Evolutionary conservation across 306 rosid species (phyloP).

Genomic region (Medicago truncatula): DNA sequence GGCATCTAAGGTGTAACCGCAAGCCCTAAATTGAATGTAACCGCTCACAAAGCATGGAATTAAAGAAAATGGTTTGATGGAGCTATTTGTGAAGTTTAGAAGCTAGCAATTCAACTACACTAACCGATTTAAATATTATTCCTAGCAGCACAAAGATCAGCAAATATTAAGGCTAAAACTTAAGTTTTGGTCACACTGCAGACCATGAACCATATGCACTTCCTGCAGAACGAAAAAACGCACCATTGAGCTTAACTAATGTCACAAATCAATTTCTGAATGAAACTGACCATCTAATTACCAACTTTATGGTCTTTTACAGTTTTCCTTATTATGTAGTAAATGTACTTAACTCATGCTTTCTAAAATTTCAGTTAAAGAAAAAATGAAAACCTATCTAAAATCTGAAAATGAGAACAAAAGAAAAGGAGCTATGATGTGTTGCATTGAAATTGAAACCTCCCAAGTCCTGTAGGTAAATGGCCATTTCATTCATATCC

Average conservation of each 20-base stretch:
- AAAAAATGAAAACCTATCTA: conserved; percentile 1
- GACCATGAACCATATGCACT: neutral
- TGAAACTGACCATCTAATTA: conserved; percentile 2
- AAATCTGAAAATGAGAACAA: neutral
- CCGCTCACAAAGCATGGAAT: neutral
- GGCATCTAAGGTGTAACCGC: conserved; percentile 13
- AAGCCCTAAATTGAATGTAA: conserved; percentile 23
- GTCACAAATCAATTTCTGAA: conserved; percentile 9
- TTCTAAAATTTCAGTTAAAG: conserved; percentile 7
- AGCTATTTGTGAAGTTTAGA: conserved; percentile 22
- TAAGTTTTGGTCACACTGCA: neutral
- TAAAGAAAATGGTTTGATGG: neutral
- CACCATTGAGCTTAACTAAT: neutral
- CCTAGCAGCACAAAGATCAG: conserved; percentile 14
- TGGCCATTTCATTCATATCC: neutral
- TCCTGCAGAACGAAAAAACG: conserved; percentile 1
- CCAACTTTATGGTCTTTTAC: conserved; percentile 24
- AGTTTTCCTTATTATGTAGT: neutral
- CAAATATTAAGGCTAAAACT: conserved; percentile 5
- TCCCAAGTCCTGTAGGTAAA: neutral
- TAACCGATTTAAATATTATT: neutral
- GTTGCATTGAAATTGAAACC: neutral
- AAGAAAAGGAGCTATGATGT: neutral
- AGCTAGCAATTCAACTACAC: conserved; percentile 5
- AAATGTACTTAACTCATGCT: neutral